Evolutionary conservation across 2,329 filamentous ascomycete genomes (phyloP), one percentile per base, ranked within the genome.

Genomic region (Ceratocystis variospora): DNA sequence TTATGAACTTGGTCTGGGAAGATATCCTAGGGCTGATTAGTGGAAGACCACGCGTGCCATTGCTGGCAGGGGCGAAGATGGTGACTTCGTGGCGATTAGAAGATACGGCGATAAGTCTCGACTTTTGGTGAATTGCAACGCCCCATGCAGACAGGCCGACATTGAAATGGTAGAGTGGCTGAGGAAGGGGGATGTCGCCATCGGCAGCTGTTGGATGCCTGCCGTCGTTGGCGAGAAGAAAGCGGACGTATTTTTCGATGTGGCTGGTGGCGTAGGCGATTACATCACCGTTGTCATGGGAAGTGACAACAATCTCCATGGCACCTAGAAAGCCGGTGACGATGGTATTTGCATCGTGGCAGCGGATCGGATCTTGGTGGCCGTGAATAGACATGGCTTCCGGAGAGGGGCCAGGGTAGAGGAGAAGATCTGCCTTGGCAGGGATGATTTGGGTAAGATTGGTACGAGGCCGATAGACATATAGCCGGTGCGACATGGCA

Each of bases 271-370:
- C 85, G 73, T 88, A 92, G 5, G 82, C 87, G 61, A 84, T 77
- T 1, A 91, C 81, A 72, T 93, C 89, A 5, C 89, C 89, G 68
- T 90, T 87, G 70, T 93, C 89, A 67, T 83, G 89, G 45, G 79
- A 81, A 55, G 86, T 76, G 3, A 90, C 74, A 4, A 93, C 70
- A 37, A 91, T 81, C 73, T 94, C 89, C 63, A 87, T 78, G 5
- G 80, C 76, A 0, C 89, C 89, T 12, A 93, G 75, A 61, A 87
- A 81, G 17, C 87, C 87, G 31, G 88, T 79, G 10, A 87, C 78
- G 17, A 92, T 76, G 69, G 87, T 82, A 71, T 92, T 93, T 62
- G 89, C 80, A 37, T 81, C 79, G 72, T 92, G 87, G 0, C 82
- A 80, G 6, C 76, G 75, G 0, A 64, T 31, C 0, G 68, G 68